Base-by-base conservation (phyloP, 164 flowering plant genomes). In the Warburgia ugandensis region DNA sequence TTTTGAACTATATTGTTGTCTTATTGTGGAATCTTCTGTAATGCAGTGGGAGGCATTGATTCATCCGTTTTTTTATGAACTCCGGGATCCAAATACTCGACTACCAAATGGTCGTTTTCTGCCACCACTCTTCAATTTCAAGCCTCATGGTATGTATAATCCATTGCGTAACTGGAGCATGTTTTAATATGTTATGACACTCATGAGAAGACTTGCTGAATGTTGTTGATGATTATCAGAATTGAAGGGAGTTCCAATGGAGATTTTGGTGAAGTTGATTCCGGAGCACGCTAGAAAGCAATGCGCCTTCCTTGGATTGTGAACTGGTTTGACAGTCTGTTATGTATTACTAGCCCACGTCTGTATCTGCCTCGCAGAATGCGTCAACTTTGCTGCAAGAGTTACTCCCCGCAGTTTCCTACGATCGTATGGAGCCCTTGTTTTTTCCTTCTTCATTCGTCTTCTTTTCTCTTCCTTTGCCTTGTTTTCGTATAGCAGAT, bases 231-330 rank as follows among this genome's bases (percentile, higher is more conserved):
- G 48, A 10, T 21, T 22, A 28, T 46, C 80, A 84, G 94, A 84
- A 59, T 65, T 81, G 50, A 84, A 73, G 56, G 84, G 76, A 29
- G 79, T 76, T 45, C 81, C 83, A 0, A 49, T 36, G 22, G 89
- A 78, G 43, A 70, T 75, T 65, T 49, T 80, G 42, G 54, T 62
- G 49, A 84, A 74, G 78, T 63, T 84, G 65, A 65, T 84, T 29
- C 94, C 94, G 0, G 79, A 77, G 44, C 89, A 84, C 50, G 89
- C 89, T 29, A 78, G 86, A 69, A 84, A 82, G 74, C 86, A 81
- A 43, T 84, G 86, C 38, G 52, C 84, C 45, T 75, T 71, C 69
- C 72, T 79, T 43, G 77, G 76, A 7, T 60, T 74, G 54, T 83
- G 72, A 79, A 56, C 44, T 41, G 53, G 48, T 12, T 14, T 13